These are phyloP conservation scores for Penicilliopsis zonata DNA, from an alignment of 495 filamentous ascomycete species.

Conservation along the genomic window DNA sequence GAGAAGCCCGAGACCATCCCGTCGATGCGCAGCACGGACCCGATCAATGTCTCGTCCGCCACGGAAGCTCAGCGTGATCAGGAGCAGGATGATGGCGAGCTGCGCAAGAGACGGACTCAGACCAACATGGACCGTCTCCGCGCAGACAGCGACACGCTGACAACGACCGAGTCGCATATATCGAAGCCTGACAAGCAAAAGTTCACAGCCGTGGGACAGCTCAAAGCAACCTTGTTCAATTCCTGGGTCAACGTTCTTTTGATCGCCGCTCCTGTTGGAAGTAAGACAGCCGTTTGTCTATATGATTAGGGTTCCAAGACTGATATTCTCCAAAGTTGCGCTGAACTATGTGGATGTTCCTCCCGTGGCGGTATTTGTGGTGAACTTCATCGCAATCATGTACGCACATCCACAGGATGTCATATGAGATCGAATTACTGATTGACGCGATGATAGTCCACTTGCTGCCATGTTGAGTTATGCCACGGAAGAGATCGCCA, in stretches of 20 bases:
- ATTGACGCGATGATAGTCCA: slow-evolving; percentile 22
- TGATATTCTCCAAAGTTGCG: too few species aligned
- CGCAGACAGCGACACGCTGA: slow-evolving; percentile 4
- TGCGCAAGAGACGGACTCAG: slow-evolving; percentile 17
- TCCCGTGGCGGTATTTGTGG: slow-evolving; percentile 56
- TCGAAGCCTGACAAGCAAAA: slow-evolving; percentile 30
- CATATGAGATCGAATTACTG: slow-evolving; percentile 1
- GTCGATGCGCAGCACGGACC: slow-evolving; percentile 22
- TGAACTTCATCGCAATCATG: slow-evolving; percentile 86
- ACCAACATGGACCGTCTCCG: slow-evolving; percentile 8
- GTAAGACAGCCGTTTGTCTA: slow-evolving; percentile 8
- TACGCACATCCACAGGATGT: slow-evolving; percentile 6
- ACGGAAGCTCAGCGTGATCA: too few species aligned
- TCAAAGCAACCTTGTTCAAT: slow-evolving; percentile 58
- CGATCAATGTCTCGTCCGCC: slow-evolving; percentile 21
- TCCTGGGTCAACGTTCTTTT: slow-evolving; percentile 80
- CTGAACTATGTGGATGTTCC: slow-evolving; percentile 48
- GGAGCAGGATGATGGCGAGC: slow-evolving; percentile 6
- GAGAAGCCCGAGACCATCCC: slow-evolving; percentile 10
- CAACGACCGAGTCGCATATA: slow-evolving; percentile 3
- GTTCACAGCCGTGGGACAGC: slow-evolving; percentile 58
- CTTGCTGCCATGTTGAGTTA: slow-evolving; percentile 44
- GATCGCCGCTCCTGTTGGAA: slow-evolving; percentile 65
- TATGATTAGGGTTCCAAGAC: too few species aligned
- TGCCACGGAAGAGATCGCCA: slow-evolving; percentile 42